Evolutionary conservation across 306 rosid genomes (phyloP).

Genomic region (Arachis hypogaea): DNA sequence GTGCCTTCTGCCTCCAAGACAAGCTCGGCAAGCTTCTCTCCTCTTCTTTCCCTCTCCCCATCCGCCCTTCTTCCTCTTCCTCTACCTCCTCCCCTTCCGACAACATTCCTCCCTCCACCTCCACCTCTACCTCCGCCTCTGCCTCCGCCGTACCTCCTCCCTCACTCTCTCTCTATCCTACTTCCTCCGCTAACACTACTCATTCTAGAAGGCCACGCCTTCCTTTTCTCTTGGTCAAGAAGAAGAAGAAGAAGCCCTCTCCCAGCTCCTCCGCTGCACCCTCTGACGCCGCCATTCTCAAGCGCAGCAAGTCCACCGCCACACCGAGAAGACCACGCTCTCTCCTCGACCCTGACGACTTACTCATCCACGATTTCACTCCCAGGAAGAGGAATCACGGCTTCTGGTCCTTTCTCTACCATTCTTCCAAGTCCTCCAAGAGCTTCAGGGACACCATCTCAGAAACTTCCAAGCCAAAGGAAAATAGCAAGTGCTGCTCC

Average conservation of each 20-base stretch:
- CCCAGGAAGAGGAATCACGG: conserved; percentile 65
- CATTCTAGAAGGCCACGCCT: conserved; percentile 56
- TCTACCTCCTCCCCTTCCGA: conserved; percentile 79
- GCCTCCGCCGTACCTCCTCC: background rate
- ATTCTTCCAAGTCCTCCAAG: conserved; percentile 52
- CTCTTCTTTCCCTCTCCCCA: conserved; percentile 76
- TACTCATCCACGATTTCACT: conserved; percentile 42
- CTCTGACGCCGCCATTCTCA: conserved; percentile 55
- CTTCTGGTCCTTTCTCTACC: conserved; percentile 87
- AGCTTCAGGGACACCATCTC: conserved; percentile 38
- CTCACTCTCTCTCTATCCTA: conserved; percentile 40
- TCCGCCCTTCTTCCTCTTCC: conserved; percentile 56
- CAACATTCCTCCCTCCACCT: conserved; percentile 38
- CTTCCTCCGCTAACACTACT: conserved; percentile 34
- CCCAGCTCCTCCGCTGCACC: background rate
- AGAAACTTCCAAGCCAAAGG: conserved; percentile 24
- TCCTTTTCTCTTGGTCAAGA: conserved; percentile 68
- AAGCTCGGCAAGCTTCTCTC: conserved; percentile 92
- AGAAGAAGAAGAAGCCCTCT: conserved; percentile 59
- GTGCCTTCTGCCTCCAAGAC: conserved; percentile 91
- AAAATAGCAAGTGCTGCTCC: conserved; percentile 17
- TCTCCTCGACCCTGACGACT: conserved; percentile 38
- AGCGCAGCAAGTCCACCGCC: conserved; percentile 85
- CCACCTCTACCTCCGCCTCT: conserved; percentile 20
- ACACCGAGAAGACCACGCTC: conserved; percentile 55